Conservation (phyloP, 2,329 filamentous ascomycete genomes). For the Chaetomium globosum region DNA sequence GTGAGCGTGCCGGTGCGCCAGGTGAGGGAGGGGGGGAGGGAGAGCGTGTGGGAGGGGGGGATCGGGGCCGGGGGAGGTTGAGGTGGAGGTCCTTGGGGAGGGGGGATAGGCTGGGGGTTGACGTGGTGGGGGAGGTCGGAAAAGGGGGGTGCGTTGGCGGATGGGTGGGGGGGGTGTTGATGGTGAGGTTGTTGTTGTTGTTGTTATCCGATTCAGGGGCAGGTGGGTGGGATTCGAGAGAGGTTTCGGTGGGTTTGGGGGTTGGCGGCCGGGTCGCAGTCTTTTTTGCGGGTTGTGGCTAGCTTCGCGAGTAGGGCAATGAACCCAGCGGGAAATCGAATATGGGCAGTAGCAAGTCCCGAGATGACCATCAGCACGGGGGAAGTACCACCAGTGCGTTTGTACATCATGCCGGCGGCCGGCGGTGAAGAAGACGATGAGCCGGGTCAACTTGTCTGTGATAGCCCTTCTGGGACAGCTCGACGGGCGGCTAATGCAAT, state of each 20-base stretch:
- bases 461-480: constrained; percentile 70
- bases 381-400: constrained; percentile 74
- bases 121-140: constrained; percentile 10
- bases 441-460: constrained; percentile 63
- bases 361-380: constrained; percentile 63
- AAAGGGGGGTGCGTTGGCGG: not conserved
- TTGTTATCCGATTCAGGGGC: not conserved
- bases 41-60: constrained; percentile 42
- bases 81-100: not conserved
- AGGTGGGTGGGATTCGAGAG: not conserved
- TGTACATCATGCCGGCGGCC: constrained; percentile 69
- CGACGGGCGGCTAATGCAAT: constrained; percentile 68
- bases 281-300: not conserved
- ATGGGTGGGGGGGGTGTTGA: not conserved
- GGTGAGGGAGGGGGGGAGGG: constrained; percentile 44
- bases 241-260: not conserved
- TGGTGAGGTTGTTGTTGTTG: not conserved
- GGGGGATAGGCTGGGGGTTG: not conserved
- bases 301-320: constrained; percentile 40
- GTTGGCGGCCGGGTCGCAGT: constrained; percentile 9
- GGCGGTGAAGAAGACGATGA: constrained; percentile 65
- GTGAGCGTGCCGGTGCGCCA: constrained; percentile 50
- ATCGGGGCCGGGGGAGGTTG: constrained; percentile 38
- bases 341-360: constrained; percentile 53
- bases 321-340: constrained; percentile 60